Evolutionary conservation across 257 asterid genomes (phyloP).

Genomic region (Phtheirospermum japonicum): DNA sequence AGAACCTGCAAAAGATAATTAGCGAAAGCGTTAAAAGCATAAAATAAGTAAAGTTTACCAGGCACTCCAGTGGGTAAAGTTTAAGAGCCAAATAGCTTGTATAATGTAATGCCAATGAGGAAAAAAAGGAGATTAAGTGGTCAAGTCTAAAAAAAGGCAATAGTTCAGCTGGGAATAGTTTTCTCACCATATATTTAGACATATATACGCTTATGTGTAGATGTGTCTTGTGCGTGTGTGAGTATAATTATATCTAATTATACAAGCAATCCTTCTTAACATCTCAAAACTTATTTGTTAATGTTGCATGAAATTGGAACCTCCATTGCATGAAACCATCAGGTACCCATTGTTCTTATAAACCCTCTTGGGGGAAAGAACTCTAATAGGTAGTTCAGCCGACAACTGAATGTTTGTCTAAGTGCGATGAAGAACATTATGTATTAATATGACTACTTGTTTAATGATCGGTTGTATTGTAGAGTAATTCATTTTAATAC

Average conservation of each 20-base stretch:
- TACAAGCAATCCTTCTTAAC: constrained; percentile 7
- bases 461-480: no score
- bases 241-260: background rate
- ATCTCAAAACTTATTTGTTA: background rate
- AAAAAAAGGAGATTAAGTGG: background rate
- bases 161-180: background rate
- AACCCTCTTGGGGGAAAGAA: no score
- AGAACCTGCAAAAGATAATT: constrained; percentile 52
- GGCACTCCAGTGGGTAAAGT: background rate
- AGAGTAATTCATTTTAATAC: no score
- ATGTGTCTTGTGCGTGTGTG: background rate
- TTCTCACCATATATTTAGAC: background rate
- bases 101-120: background rate
- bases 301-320: background rate
- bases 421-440: no score
- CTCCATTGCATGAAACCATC: no score
- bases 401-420: no score
- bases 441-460: no score
- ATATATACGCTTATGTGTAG: background rate
- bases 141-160: background rate
- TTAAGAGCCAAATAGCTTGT: background rate
- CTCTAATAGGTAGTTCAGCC: no score
- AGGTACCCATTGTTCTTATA: no score
- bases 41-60: constrained; percentile 10
- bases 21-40: constrained; percentile 6